Evolutionary conservation across 371 early-diverging fungal species (phyloP).

Genomic region (Apophysomyces elegans): DNA sequence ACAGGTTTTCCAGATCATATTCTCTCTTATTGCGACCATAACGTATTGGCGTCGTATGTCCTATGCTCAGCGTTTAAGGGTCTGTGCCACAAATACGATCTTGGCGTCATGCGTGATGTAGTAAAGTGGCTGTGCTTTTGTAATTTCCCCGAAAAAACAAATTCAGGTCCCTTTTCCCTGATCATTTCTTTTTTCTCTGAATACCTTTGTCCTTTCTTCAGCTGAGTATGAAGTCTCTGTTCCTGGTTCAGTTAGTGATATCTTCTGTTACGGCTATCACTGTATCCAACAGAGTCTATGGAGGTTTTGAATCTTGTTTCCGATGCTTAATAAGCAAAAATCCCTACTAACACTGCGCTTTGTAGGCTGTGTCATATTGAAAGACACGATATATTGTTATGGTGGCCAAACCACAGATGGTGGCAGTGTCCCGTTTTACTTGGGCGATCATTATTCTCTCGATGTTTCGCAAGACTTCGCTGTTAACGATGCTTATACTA

Average conservation of each 20-base stretch:
- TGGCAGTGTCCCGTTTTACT: not conserved
- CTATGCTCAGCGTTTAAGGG: too few relatives aligned
- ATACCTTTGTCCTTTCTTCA: too few relatives aligned
- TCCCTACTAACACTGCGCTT: not conserved
- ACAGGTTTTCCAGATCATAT: too few relatives aligned
- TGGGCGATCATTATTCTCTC: constrained; percentile 6
- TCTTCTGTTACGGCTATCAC: not conserved
- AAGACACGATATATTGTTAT: constrained; percentile 14
- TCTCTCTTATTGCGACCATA: too few relatives aligned
- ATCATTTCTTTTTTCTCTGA: too few relatives aligned
- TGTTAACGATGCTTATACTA: not conserved
- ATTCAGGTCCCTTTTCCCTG: too few relatives aligned
- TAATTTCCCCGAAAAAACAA: too few relatives aligned
- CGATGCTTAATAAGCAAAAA: not conserved
- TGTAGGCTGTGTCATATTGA: constrained; percentile 11
- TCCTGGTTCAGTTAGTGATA: not conserved
- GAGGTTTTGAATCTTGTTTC: not conserved
- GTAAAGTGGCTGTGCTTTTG: too few relatives aligned
- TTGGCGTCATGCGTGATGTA: too few relatives aligned
- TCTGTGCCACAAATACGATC: too few relatives aligned
- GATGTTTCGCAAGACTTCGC: constrained; percentile 3
- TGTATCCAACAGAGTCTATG: not conserved
- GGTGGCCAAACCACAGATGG: constrained; percentile 8
- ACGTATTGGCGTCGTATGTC: too few relatives aligned
- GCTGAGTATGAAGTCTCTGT: not conserved